Conservation (phyloP, 176 grass and related monocot genomes). For the Oryza glumipatula region DNA sequence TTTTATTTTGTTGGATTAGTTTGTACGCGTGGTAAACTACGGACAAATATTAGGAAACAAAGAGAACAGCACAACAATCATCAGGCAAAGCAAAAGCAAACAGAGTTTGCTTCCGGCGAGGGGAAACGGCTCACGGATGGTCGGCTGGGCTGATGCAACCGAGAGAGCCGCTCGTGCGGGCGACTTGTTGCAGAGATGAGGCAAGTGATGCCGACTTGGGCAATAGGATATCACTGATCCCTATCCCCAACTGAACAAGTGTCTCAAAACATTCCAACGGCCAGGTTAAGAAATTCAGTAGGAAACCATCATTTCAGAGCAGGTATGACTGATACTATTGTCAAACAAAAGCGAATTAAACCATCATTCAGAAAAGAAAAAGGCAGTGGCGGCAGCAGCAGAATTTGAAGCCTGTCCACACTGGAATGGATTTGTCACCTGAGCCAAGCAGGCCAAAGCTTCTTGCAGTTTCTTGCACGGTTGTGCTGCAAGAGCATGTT, state of each 20-base stretch:
- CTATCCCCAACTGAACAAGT: background rate
- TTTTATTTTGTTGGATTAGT: too few species aligned
- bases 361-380: background rate
- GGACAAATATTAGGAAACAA: background rate
- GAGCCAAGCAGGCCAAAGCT: background rate
- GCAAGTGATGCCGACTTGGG: background rate
- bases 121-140: background rate
- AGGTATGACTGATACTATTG: background rate
- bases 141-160: conserved; percentile 33
- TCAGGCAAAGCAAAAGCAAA: background rate
- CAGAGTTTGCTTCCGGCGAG: background rate
- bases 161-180: conserved; percentile 42
- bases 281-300: background rate
- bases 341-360: conserved; percentile 18
- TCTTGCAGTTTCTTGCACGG: background rate
- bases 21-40: background rate
- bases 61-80: background rate
- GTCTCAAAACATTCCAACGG: background rate
- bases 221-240: background rate
- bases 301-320: conserved; percentile 20
- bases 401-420: background rate
- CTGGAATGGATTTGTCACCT: background rate
- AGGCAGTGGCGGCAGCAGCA: background rate
- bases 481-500: background rate
- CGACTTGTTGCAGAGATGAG: conserved; percentile 21